Evolutionary conservation across 257 asterid species (phyloP).

Genomic region (Capsicum rhomboideum): DNA sequence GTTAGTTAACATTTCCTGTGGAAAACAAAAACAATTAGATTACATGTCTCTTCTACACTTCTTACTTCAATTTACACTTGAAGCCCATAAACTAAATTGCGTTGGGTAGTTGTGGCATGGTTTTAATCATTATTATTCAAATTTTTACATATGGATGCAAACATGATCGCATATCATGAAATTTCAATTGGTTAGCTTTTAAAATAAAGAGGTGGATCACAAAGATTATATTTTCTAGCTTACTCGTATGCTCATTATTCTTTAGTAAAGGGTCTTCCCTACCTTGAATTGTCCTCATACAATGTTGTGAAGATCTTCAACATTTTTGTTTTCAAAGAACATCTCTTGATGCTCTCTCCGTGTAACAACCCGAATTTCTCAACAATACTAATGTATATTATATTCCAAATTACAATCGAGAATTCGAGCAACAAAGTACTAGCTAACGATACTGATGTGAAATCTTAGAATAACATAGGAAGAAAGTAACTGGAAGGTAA

Average conservation of each 20-base stretch:
- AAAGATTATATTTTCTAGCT: background rate
- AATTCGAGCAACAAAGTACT: no score
- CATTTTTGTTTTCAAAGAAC: background rate
- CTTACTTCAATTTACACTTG: background rate
- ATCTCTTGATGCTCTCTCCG: background rate
- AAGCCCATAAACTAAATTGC: background rate
- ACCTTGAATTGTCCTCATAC: background rate
- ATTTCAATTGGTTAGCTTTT: background rate
- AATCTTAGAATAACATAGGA: no score
- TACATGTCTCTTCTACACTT: background rate
- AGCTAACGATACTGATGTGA: no score
- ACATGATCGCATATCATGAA: background rate
- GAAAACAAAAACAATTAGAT: background rate
- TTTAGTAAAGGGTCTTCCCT: background rate
- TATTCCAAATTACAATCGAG: no score
- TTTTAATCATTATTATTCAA: background rate
- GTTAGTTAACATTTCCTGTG: conserved; percentile 22
- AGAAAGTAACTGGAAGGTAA: no score
- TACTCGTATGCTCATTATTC: background rate
- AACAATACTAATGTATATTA: no score
- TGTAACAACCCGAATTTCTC: no score
- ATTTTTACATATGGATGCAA: background rate
- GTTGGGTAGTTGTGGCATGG: background rate
- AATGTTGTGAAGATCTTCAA: background rate
- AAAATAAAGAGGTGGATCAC: background rate